These are phyloP conservation scores for Colletotrichum liaoningense DNA, from an alignment of 2,329 filamentous ascomycete genomes.

Conservation along the genomic window DNA sequence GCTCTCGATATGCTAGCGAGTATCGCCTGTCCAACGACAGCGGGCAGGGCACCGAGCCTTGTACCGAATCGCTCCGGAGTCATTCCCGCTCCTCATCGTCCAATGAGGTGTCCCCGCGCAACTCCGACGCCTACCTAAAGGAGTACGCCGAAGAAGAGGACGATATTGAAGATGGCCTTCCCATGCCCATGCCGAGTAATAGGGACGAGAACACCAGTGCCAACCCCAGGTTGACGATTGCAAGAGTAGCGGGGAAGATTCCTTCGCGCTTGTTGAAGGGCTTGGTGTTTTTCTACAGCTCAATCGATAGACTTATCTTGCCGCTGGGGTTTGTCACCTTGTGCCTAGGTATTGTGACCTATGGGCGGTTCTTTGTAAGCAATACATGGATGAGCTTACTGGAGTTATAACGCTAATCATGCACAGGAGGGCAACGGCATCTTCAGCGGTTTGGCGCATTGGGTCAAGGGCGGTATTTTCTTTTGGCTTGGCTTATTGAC, in stretches of 20 bases:
- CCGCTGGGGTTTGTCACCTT: conserved; percentile 82
- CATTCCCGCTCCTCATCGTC: conserved; percentile 71
- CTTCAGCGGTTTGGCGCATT: conserved; percentile 91
- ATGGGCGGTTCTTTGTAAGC: conserved; percentile 87
- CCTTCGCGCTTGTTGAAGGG: conserved; percentile 67
- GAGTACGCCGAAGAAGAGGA: conserved; percentile 63
- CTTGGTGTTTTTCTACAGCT: conserved; percentile 70
- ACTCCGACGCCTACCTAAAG: conserved; percentile 41
- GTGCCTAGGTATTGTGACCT: conserved; percentile 78
- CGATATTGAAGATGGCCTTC: conserved; percentile 46
- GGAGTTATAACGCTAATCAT: neutral
- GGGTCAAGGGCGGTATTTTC: conserved; percentile 94
- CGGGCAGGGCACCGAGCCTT: conserved; percentile 78
- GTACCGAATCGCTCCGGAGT: conserved; percentile 74
- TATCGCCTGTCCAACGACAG: conserved; percentile 77
- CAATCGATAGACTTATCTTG: conserved; percentile 81
- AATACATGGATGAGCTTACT: neutral
- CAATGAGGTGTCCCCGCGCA: conserved; percentile 51
- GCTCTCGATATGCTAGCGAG: conserved; percentile 23
- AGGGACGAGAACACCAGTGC: conserved; percentile 48
- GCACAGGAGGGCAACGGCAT: conserved; percentile 73
- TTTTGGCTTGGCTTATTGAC: conserved; percentile 92
- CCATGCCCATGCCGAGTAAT: conserved; percentile 56
- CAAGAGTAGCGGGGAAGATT: conserved; percentile 64
- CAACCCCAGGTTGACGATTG: conserved; percentile 57